Conservation (phyloP, 805 yeast species). For the Candida coquimbonensis region DNA sequence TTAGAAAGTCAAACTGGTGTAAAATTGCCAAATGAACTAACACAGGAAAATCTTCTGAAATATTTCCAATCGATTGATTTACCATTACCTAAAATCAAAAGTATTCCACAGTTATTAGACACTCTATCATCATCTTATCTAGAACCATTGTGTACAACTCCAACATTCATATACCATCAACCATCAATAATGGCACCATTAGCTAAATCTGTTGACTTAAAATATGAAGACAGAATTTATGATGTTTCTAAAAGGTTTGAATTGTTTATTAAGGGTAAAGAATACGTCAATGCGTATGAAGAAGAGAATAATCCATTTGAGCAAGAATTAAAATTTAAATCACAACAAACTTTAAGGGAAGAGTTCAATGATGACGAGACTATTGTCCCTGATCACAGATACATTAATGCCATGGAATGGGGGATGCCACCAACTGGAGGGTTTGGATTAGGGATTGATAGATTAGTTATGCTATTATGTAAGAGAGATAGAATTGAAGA, state of each 20-base stretch:
- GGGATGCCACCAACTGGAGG: constrained; percentile 99
- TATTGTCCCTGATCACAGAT: constrained; percentile 64
- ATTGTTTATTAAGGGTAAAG: constrained; percentile 71
- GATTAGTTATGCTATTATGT: constrained; percentile 74
- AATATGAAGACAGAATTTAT: constrained; percentile 26
- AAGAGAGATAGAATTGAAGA: constrained; percentile 61
- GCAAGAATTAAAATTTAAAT: constrained; percentile 56
- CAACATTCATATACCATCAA: constrained; percentile 74
- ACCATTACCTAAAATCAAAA: constrained; percentile 30
- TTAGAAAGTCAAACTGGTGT: constrained; percentile 48
- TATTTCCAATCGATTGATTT: constrained; percentile 29
- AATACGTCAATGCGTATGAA: constrained; percentile 88
- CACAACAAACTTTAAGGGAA: constrained; percentile 45
- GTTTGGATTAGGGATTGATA: constrained; percentile 92
- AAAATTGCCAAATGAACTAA: constrained; percentile 39
- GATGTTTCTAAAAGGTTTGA: constrained; percentile 71
- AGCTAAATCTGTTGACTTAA: constrained; percentile 52
- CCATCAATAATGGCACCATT: constrained; percentile 84
- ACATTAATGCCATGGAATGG: constrained; percentile 73
- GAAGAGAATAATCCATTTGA: constrained; percentile 85
- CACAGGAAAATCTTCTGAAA: constrained; percentile 31
- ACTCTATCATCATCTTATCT: constrained; percentile 51
- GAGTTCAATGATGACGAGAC: constrained; percentile 52
- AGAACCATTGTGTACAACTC: constrained; percentile 57
- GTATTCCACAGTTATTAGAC: constrained; percentile 60